These are phyloP conservation scores for Aspergillus sclerotialis DNA, from an alignment of 2,329 filamentous ascomycete genomes.

Conservation along the genomic window DNA sequence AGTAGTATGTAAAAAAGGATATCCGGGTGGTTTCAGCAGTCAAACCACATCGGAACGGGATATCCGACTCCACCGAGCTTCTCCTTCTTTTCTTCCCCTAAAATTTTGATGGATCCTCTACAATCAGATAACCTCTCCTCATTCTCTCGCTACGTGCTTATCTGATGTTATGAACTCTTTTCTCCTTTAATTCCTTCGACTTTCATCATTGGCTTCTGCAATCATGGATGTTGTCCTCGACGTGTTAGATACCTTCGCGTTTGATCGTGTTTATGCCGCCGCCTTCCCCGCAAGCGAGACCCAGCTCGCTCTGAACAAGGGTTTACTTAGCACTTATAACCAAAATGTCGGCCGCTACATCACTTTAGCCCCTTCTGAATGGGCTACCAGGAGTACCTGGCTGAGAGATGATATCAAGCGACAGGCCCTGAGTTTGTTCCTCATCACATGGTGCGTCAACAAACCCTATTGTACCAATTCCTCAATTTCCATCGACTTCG, in stretches of 20 bases:
- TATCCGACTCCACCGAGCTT: no score
- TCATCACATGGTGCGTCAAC: conserved; percentile 20
- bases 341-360: conserved; percentile 20
- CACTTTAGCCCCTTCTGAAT: conserved; percentile 18
- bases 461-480: neutral
- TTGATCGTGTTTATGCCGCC: conserved; percentile 14
- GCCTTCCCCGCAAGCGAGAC: conserved; percentile 5
- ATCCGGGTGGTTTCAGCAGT: neutral
- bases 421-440: conserved; percentile 21
- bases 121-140: conserved; percentile 4
- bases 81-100: no score
- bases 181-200: neutral
- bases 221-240: conserved; percentile 15
- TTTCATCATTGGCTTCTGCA: neutral
- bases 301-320: conserved; percentile 1
- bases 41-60: neutral
- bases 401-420: conserved; percentile 21
- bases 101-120: neutral
- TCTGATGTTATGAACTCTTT: neutral
- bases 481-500: no score
- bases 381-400: conserved; percentile 21
- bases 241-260: conserved; percentile 13
- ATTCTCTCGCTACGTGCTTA: neutral
- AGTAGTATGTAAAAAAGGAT: no score
- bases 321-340: conserved; percentile 14